phyloP scores from a whole-genome alignment of 805 yeast genomes.

The Sugiyamaella valdiviana region DNA sequence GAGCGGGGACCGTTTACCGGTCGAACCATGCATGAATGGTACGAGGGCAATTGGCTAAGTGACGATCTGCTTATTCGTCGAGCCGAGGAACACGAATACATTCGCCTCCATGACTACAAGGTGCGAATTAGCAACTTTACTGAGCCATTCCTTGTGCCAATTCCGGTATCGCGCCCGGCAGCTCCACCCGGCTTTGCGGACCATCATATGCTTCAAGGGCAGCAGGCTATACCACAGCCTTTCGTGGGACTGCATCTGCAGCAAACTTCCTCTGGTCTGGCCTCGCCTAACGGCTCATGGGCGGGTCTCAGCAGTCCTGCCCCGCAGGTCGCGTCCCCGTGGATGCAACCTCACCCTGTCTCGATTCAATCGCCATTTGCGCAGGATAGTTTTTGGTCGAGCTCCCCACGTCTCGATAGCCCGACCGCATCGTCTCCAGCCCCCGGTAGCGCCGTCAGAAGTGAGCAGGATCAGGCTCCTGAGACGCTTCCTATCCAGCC shows the following conservation, averaged over 20 bases:
- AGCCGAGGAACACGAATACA: slow-evolving; percentile 46
- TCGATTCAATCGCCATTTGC: slow-evolving; percentile 1
- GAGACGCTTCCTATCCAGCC: slow-evolving; percentile 4
- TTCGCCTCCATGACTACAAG: slow-evolving; percentile 49
- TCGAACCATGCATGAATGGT: slow-evolving; percentile 73
- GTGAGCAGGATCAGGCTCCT: not conserved
- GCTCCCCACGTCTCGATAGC: not conserved
- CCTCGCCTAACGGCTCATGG: not conserved
- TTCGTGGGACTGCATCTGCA: slow-evolving; percentile 9
- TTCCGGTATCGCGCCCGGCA: slow-evolving; percentile 11
- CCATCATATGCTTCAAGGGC: slow-evolving; percentile 8
- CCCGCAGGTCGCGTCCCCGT: slow-evolving; percentile 7
- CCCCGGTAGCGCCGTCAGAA: not conserved
- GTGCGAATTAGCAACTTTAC: slow-evolving; percentile 41
- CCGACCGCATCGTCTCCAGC: not conserved
- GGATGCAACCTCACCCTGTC: slow-evolving; percentile 10
- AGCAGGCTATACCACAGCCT: slow-evolving; percentile 6
- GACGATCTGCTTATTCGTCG: slow-evolving; percentile 53
- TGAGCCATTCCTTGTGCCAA: slow-evolving; percentile 58
- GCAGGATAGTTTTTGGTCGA: not conserved
- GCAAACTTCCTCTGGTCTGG: not conserved
- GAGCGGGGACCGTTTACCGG: slow-evolving; percentile 83
- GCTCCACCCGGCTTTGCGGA: slow-evolving; percentile 3
- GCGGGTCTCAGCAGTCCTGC: not conserved
- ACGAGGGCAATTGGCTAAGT: slow-evolving; percentile 50